These are phyloP conservation scores for Xylaria sp. DNA, from an alignment of 2,329 filamentous ascomycete species.

Conservation along the genomic window DNA sequence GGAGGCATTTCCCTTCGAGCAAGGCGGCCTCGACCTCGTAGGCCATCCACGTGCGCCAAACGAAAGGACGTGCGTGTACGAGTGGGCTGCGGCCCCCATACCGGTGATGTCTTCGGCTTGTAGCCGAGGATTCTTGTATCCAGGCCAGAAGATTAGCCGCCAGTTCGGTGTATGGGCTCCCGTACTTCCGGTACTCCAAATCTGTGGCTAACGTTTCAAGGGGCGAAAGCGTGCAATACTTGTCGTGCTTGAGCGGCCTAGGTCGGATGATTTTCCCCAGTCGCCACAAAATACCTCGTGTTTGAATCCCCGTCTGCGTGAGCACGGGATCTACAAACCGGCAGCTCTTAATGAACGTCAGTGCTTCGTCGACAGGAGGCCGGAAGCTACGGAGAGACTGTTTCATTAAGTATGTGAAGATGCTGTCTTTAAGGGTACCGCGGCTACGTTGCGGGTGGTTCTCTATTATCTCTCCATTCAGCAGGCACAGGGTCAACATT, in stretches of 20 bases:
- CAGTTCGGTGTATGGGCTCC: conserved; percentile 31
- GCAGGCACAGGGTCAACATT: conserved; percentile 37
- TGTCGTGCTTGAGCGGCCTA: conserved; percentile 31
- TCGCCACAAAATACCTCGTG: conserved; percentile 37
- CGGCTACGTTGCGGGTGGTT: conserved; percentile 30
- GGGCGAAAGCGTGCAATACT: conserved; percentile 31
- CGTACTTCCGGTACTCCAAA: conserved; percentile 32
- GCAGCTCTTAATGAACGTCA: conserved; percentile 41
- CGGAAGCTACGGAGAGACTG: conserved; percentile 38
- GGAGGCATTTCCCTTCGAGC: conserved; percentile 35
- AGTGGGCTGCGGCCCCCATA: conserved; percentile 10
- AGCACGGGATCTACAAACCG: conserved; percentile 36
- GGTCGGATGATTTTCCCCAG: conserved; percentile 36
- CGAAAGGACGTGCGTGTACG: conserved; percentile 21
- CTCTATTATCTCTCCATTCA: conserved; percentile 41
- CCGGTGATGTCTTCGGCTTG: conserved; percentile 19
- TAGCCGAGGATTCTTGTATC: conserved; percentile 13
- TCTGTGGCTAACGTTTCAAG: conserved; percentile 35
- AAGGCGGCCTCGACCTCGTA: conserved; percentile 34
- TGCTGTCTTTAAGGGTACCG: conserved; percentile 32
- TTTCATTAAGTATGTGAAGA: conserved; percentile 35
- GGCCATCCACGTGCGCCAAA: conserved; percentile 37
- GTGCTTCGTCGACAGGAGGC: conserved; percentile 33
- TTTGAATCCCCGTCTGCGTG: conserved; percentile 31
- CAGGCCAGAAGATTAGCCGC: conserved; percentile 26